These are phyloP conservation scores for Omphalotus olearius DNA, from an alignment of 1,284 basidiomycete genomes.

Conservation along the genomic window DNA sequence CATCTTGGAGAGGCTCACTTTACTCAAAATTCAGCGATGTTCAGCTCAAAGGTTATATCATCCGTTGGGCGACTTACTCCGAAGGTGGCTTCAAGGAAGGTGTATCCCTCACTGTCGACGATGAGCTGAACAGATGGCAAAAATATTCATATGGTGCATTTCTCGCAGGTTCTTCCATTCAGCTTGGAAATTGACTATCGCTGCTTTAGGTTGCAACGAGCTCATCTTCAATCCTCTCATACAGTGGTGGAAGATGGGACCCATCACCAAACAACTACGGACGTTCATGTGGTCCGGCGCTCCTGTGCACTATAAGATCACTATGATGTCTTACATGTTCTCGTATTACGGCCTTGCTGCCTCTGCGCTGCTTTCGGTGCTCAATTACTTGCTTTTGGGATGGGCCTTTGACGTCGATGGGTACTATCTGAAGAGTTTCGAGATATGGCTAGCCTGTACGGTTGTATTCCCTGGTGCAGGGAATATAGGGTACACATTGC, in stretches of 20 bases:
- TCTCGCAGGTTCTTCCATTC: slow-evolving; percentile 13
- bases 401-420: slow-evolving; percentile 62
- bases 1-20: slow-evolving; percentile 44
- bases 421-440: slow-evolving; percentile 69
- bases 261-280: slow-evolving; percentile 74
- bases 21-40: slow-evolving; percentile 40
- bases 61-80: slow-evolving; percentile 77
- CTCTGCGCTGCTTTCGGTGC: slow-evolving; percentile 55
- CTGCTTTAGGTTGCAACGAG: slow-evolving; percentile 53
- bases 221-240: slow-evolving; percentile 75
- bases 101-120: slow-evolving; percentile 79
- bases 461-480: slow-evolving; percentile 74
- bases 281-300: slow-evolving; percentile 75
- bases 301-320: slow-evolving; percentile 81
- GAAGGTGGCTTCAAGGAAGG: slow-evolving; percentile 82
- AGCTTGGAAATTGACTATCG: not conserved
- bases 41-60: slow-evolving; percentile 25
- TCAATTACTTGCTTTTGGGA: slow-evolving; percentile 74
- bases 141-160: slow-evolving; percentile 78
- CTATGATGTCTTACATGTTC: slow-evolving; percentile 59
- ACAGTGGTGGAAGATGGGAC: slow-evolving; percentile 69
- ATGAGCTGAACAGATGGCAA: slow-evolving; percentile 81
- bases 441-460: slow-evolving; percentile 74
- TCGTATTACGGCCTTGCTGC: slow-evolving; percentile 62
- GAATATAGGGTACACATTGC: slow-evolving; percentile 65